Base-by-base conservation (phyloP, 805 yeast genomes). In the Saccharomycopsis schoenii region DNA sequence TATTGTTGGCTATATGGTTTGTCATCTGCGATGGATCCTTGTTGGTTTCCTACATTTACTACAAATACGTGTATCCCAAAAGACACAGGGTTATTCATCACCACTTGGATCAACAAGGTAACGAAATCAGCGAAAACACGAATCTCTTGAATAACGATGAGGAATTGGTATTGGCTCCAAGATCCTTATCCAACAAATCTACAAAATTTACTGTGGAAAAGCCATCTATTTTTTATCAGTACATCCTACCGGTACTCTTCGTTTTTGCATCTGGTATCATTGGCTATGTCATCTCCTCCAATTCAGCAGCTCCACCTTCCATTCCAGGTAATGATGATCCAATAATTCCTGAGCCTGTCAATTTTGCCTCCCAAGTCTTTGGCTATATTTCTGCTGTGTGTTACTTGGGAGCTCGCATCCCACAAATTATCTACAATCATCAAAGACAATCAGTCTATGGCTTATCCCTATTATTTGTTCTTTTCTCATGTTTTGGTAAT, bases 351-450 rank as follows among this genome's bases (percentile, higher is more conserved):
- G 68, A 65, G 51, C 21, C 36, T 67, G 34, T 60, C 43, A 56
- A 59, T n/a, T 60, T 80, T 42, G 86, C 85, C 0, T 86, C 93
- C 1, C 89, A 85, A 70, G 66, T 85, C 2, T 76, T 85, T 64
- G 94, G 94, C 5, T 88, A 87, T 72, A 65, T 82, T 5, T 83
- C 89, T 3, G 93, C 96, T 0, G 63, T 75, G 1, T 73, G 88
- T 61, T 88, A 88, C 70, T 76, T 88, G 65, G 82, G 88, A 9
- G 94, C 94, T 2, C 75, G 90, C 65, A 72, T 88, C 36, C 99
- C 99, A 0, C 99, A 93, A 72, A 87, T 93, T 59, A 74, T 81
- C 61, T 96, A 88, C 69, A 93, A 93, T 73, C 82, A 84, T 70
- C 76, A 76, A 56, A 81, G 96, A 65, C 83, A 85, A 68, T 87